Evolutionary conservation across 2,329 filamentous ascomycete species (phyloP), one percentile per base, ranked within the genome.

Genomic region (Curvularia spicifera): DNA sequence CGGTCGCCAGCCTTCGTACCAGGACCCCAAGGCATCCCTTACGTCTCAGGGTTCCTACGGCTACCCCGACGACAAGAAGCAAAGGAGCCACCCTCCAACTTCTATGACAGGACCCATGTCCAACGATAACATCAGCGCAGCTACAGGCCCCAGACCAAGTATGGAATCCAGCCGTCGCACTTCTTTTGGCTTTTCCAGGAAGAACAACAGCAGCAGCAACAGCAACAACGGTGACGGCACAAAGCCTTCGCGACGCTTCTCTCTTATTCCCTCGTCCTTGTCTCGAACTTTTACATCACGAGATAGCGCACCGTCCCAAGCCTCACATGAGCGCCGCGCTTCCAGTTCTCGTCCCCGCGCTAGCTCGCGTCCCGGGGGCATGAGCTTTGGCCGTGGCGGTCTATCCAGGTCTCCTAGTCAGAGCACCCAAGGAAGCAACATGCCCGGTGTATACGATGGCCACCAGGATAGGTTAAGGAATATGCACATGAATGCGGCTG

Each of bases 1-100:
- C n/a, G 84, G 86, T 67, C 72, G 74, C 44, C 72, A 74, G 52
- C 65, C 69, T 50, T 70, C 72, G 13, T 70, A 71, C 50, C 68
- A 72, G 47, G 74, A 75, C 31, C 66, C 71, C 28, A 69, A 65
- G 57, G 67, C 60, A 24, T 72, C 72, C 69, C 45, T 61, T 40
- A 69, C 67, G 66, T 71, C 67, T 15, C 83, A 83, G 72, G 85
- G 83, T 75, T 80, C 83, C 59, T 69, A 67, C 47, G 60, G 53
- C 63, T 63, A 69, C 26, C 53, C 65, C 26, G 68, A 72, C 46
- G 70, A 73, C 48, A 87, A 91, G 74, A 88, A 88, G 61, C 80
- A 85, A 52, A 88, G 87, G 74, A 89, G 85, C 63, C 96, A 97
- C 71, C 94, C 94, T 55, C 94, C 94, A 4, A 90, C 94, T 47